Percentiles rank a stretch among this genome's conserved stretches.
phyloP scores from a whole-genome alignment of 306 rosid genomes.

The Cucurbita ficifolia region DNA sequence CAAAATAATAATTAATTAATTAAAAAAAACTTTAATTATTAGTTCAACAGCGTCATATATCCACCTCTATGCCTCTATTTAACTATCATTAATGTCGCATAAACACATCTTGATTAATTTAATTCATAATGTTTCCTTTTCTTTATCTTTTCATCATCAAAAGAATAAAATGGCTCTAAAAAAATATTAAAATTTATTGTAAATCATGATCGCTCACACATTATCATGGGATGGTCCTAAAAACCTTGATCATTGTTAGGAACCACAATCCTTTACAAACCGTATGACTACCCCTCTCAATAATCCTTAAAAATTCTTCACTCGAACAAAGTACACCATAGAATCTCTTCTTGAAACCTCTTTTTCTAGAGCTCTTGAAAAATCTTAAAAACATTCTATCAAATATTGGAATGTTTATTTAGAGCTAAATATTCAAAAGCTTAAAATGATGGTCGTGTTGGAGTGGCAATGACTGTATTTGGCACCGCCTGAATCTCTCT shows the following conservation, averaged over 20 bases:
- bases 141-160: background rate
- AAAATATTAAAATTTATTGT: background rate
- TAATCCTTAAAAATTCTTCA: too few relatives aligned
- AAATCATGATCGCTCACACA: too few relatives aligned
- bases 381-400: too few relatives aligned
- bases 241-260: too few relatives aligned
- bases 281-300: too few relatives aligned
- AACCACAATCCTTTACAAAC: too few relatives aligned
- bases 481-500: background rate
- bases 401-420: too few relatives aligned
- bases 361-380: too few relatives aligned
- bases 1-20: background rate
- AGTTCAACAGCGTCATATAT: background rate
- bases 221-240: too few relatives aligned
- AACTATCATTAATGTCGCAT: background rate
- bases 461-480: constrained; percentile 1
- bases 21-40: background rate
- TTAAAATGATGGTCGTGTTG: background rate
- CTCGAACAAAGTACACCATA: too few relatives aligned
- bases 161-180: background rate
- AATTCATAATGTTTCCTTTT: background rate
- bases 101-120: background rate
- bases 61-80: background rate
- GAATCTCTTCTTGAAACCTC: too few relatives aligned
- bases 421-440: background rate